These are phyloP conservation scores for Guyanaporus albipodus DNA, from an alignment of 768 basidiomycete species.

Conservation along the genomic window DNA sequence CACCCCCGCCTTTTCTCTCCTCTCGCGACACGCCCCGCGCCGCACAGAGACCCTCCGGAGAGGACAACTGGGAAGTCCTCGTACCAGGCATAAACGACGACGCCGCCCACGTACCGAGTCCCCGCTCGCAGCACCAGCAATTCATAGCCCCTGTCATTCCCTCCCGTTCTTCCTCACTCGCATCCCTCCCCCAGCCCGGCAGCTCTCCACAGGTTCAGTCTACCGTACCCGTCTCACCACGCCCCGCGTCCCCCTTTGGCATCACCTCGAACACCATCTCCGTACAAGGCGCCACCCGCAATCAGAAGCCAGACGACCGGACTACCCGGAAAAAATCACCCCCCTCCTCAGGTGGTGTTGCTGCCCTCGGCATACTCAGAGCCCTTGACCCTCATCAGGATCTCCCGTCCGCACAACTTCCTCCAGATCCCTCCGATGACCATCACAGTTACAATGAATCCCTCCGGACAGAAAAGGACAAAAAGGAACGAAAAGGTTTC, in stretches of 20 bases:
- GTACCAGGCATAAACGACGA: constrained; percentile 29
- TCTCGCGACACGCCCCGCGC: constrained; percentile 22
- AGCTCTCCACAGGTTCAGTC: constrained; percentile 38
- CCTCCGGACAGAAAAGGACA: constrained; percentile 37
- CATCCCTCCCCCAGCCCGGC: constrained; percentile 41
- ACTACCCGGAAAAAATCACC: constrained; percentile 28
- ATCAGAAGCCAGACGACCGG: constrained; percentile 20
- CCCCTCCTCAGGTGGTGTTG: constrained; percentile 26
- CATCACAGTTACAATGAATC: constrained; percentile 22
- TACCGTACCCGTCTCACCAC: constrained; percentile 18
- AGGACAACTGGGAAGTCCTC: constrained; percentile 48
- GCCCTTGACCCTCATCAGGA: constrained; percentile 56
- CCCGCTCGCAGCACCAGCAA: constrained; percentile 23
- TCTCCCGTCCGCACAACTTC: constrained; percentile 3
- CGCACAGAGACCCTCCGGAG: constrained; percentile 31
- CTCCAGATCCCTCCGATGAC: constrained; percentile 31
- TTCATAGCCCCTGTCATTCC: constrained; percentile 30
- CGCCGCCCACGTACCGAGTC: constrained; percentile 17
- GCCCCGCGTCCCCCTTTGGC: constrained; percentile 48
- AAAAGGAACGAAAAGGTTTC: constrained; percentile 52
- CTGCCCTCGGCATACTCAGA: constrained; percentile 24
- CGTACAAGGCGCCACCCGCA: constrained; percentile 15
- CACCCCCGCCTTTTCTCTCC: background rate
- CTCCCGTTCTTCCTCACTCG: constrained; percentile 51
- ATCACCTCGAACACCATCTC: constrained; percentile 24